Percentiles rank a stretch among this genome's conserved stretches.
Evolutionary conservation across 805 yeast genomes (phyloP).

Genomic region (Candida awuae): DNA sequence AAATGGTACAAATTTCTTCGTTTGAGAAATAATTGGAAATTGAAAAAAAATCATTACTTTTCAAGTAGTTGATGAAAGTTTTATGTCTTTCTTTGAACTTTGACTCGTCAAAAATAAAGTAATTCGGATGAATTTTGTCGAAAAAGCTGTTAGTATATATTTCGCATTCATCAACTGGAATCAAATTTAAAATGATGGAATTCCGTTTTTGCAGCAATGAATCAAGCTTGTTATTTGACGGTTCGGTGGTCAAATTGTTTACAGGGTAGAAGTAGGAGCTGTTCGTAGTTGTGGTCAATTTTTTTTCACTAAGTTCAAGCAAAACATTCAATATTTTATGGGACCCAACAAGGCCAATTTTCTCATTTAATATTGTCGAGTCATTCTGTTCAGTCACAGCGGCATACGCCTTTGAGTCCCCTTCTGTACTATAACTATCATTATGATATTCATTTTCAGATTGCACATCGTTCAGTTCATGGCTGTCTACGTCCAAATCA

Average conservation of each 20-base stretch:
- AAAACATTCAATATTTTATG: slow-evolving; percentile 8
- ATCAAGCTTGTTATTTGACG: not conserved
- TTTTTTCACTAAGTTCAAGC: slow-evolving; percentile 5
- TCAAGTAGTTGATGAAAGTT: slow-evolving; percentile 23
- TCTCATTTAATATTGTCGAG: slow-evolving; percentile 10
- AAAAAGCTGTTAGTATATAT: slow-evolving; percentile 28
- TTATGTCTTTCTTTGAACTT: slow-evolving; percentile 24
- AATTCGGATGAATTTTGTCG: slow-evolving; percentile 29
- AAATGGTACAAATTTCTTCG: slow-evolving; percentile 29
- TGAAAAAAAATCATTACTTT: not conserved
- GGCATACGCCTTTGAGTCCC: not conserved
- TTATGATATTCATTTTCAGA: slow-evolving; percentile 9
- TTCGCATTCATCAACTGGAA: slow-evolving; percentile 21
- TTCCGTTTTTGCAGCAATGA: not conserved
- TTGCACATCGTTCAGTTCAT: slow-evolving; percentile 11
- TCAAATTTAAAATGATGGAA: slow-evolving; percentile 20
- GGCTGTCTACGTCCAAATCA: not conserved
- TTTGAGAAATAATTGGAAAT: slow-evolving; percentile 6
- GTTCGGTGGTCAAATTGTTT: not conserved
- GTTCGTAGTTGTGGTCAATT: not conserved
- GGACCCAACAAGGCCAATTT: slow-evolving; percentile 6
- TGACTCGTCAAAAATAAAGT: slow-evolving; percentile 27
- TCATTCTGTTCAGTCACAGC: no score
- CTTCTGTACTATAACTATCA: not conserved
- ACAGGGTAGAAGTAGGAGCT: not conserved